Evolutionary conservation across 805 yeast genomes (phyloP).

Genomic region (Yamadazyma sp.): DNA sequence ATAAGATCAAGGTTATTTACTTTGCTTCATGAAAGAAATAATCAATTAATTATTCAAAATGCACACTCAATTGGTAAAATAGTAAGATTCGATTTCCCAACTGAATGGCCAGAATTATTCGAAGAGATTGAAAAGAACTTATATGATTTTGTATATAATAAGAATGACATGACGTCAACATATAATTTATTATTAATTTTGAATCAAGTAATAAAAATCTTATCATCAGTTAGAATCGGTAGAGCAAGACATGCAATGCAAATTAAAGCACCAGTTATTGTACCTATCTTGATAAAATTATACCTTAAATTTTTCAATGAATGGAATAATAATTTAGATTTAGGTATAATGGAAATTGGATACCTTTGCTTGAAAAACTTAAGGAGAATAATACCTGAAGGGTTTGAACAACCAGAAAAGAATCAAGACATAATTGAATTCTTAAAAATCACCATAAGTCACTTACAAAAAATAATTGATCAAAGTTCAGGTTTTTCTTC

Average conservation of each 20-base stretch:
- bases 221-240: conserved; percentile 79
- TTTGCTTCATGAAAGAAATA: conserved; percentile 64
- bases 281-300: conserved; percentile 56
- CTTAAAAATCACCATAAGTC: conserved; percentile 51
- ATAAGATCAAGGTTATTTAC: conserved; percentile 60
- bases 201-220: conserved; percentile 73
- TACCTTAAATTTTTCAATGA: conserved; percentile 58
- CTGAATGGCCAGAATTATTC: conserved; percentile 80
- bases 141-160: conserved; percentile 39
- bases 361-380: conserved; percentile 73
- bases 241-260: conserved; percentile 77
- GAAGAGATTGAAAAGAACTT: conserved; percentile 54
- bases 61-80: conserved; percentile 80
- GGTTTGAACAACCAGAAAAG: conserved; percentile 67
- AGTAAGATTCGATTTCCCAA: conserved; percentile 81
- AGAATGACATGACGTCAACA: conserved; percentile 48
- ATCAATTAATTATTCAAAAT: conserved; percentile 74
- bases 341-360: conserved; percentile 66
- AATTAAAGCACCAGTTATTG: conserved; percentile 60
- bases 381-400: conserved; percentile 72
- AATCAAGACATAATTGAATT: conserved; percentile 58
- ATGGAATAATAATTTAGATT: conserved; percentile 54
- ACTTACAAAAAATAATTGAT: conserved; percentile 54
- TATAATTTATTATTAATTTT: conserved; percentile 64
- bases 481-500: conserved; percentile 50